Conservation (phyloP, 176 grass and related monocot genomes). For the Cenchrus fungigraminus region DNA sequence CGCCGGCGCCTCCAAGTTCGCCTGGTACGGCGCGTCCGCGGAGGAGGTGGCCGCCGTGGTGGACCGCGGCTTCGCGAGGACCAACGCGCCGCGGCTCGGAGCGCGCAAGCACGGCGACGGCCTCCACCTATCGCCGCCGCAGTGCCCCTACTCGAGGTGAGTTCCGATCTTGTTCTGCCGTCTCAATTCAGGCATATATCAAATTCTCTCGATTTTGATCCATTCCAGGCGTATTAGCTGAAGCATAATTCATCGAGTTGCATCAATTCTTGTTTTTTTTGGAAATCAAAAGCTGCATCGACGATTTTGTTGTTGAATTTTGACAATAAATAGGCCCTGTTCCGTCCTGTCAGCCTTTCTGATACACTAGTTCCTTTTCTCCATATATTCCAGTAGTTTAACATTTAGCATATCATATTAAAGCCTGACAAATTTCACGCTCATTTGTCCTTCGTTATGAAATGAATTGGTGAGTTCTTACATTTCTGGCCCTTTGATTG, state of each 20-base stretch:
- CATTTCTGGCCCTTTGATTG: neutral
- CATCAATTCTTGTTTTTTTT: neutral
- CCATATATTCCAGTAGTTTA: neutral
- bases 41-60: conserved; percentile 54
- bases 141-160: conserved; percentile 64
- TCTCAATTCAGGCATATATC: neutral
- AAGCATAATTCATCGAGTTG: conserved; percentile 5
- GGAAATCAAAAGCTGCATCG: neutral
- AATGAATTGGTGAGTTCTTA: neutral
- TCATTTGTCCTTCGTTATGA: neutral
- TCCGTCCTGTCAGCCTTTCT: neutral
- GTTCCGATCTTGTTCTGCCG: conserved; percentile 5
- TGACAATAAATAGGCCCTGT: neutral
- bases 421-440: neutral
- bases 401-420: neutral
- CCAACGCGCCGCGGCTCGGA: conserved; percentile 45
- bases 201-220: neutral
- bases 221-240: neutral
- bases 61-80: conserved; percentile 49
- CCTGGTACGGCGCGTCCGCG: conserved; percentile 64
- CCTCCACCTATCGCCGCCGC: conserved; percentile 73
- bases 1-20: conserved; percentile 51
- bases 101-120: conserved; percentile 57
- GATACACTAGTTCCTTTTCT: neutral
- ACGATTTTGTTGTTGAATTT: neutral